Conservation (phyloP, 345 rosid genomes). For the Pugionium dolabratum region DNA sequence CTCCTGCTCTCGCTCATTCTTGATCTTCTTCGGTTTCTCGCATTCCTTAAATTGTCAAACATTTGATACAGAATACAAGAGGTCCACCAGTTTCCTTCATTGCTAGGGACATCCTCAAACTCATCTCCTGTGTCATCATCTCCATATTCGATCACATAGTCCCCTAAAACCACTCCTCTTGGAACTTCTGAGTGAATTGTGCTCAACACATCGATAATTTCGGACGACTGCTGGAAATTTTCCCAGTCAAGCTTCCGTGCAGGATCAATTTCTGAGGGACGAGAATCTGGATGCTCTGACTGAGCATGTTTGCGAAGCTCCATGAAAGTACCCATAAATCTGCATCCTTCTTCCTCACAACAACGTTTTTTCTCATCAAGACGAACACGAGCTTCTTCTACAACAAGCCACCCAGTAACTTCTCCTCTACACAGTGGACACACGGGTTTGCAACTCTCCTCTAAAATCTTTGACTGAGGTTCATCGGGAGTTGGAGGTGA, state of each 20-base stretch:
- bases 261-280: constrained; percentile 88
- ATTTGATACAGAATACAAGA: constrained; percentile 89
- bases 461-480: constrained; percentile 41
- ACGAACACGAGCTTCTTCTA: constrained; percentile 68
- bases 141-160: constrained; percentile 95
- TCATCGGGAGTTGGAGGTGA: constrained; percentile 52
- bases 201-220: constrained; percentile 91
- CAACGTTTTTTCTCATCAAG: constrained; percentile 74
- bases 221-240: constrained; percentile 95
- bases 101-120: constrained; percentile 75
- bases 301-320: constrained; percentile 76
- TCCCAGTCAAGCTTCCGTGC: constrained; percentile 95
- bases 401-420: constrained; percentile 81
- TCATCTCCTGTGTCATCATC: constrained; percentile 89
- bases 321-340: constrained; percentile 60
- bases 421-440: constrained; percentile 97
- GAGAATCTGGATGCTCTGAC: constrained; percentile 80
- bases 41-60: constrained; percentile 82
- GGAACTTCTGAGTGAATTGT: constrained; percentile 97
- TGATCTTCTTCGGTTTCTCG: constrained; percentile 84
- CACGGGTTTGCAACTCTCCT: constrained; percentile 55
- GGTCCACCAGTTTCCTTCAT: constrained; percentile 92
- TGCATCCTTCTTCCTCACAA: constrained; percentile 74
- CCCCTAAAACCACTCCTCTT: constrained; percentile 91
- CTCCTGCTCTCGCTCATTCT: constrained; percentile 74